These are phyloP conservation scores for Gilbertella persicaria DNA, from an alignment of 371 early-diverging fungal species.

Conservation along the genomic window DNA sequence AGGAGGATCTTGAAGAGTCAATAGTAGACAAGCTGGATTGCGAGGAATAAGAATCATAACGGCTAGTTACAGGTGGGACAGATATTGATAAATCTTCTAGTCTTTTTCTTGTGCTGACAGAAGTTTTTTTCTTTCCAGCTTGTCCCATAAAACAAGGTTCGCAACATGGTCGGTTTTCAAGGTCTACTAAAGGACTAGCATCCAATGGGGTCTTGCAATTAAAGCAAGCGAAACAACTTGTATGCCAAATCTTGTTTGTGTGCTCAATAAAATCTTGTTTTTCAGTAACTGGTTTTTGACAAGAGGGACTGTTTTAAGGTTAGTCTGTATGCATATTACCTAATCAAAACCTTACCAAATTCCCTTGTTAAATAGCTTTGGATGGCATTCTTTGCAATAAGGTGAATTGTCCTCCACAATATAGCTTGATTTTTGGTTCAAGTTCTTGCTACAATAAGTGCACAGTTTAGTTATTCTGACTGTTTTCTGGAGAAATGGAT, in stretches of 20 bases:
- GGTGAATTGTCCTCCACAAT: conserved; percentile 11
- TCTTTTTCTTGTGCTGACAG: neutral
- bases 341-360: conserved; percentile 30
- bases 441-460: conserved; percentile 17
- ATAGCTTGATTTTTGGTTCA: conserved; percentile 1
- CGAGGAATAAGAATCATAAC: conserved; percentile 7
- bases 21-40: conserved; percentile 6
- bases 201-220: conserved; percentile 29
- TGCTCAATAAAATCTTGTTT: conserved; percentile 50
- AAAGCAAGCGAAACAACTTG: conserved; percentile 53
- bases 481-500: neutral
- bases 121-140: neutral
- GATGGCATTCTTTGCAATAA: conserved; percentile 42
- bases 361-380: conserved; percentile 31
- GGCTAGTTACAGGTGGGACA: neutral
- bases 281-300: conserved; percentile 43
- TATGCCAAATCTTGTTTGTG: conserved; percentile 49
- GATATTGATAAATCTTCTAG: neutral
- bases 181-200: conserved; percentile 61
- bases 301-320: conserved; percentile 34
- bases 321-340: neutral
- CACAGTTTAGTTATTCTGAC: conserved; percentile 9
- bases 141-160: conserved; percentile 64
- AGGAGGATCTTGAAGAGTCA: conserved; percentile 4
- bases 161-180: conserved; percentile 63